A percentile compares a stretch with the other conserved stretches of the same genome.
These are phyloP conservation scores for Plantago lanceolata DNA, from an alignment of 305 asterid genomes.

Conservation along the genomic window DNA sequence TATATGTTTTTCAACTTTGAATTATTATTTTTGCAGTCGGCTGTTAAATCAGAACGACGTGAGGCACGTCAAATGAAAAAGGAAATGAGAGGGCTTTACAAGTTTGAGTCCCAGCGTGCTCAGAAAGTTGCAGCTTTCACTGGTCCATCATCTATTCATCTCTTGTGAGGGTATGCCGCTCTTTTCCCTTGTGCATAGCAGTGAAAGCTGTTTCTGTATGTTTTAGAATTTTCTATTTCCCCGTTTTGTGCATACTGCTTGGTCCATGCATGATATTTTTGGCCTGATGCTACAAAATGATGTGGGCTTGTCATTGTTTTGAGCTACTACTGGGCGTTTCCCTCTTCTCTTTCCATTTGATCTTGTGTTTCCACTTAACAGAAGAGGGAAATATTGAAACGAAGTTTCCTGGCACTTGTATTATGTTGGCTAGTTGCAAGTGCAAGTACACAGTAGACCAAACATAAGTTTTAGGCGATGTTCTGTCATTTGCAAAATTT, in stretches of 20 bases:
- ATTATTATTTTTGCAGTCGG: constrained; percentile 48
- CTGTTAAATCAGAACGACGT: constrained; percentile 79
- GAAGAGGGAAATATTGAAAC: too few species aligned
- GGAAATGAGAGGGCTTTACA: constrained; percentile 65
- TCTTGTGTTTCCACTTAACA: too few species aligned
- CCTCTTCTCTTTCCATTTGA: too few species aligned
- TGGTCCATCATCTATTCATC: constrained; percentile 85
- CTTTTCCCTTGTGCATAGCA: background rate
- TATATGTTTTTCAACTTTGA: constrained; percentile 10
- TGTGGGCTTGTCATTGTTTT: too few species aligned
- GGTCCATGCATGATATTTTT: background rate
- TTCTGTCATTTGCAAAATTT: too few species aligned
- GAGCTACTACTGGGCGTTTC: too few species aligned
- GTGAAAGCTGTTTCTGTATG: background rate
- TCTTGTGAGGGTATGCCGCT: constrained; percentile 46
- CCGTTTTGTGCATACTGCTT: background rate
- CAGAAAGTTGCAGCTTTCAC: constrained; percentile 88
- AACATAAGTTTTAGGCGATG: too few species aligned
- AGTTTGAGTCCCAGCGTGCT: constrained; percentile 69
- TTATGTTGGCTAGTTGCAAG: too few species aligned
- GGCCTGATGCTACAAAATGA: too few species aligned
- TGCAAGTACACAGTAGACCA: too few species aligned
- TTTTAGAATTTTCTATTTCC: background rate
- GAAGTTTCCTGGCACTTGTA: too few species aligned
- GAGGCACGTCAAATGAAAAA: constrained; percentile 80